These are phyloP conservation scores for Geranium brycei DNA, from an alignment of 345 rosid genomes.

Conservation along the genomic window DNA sequence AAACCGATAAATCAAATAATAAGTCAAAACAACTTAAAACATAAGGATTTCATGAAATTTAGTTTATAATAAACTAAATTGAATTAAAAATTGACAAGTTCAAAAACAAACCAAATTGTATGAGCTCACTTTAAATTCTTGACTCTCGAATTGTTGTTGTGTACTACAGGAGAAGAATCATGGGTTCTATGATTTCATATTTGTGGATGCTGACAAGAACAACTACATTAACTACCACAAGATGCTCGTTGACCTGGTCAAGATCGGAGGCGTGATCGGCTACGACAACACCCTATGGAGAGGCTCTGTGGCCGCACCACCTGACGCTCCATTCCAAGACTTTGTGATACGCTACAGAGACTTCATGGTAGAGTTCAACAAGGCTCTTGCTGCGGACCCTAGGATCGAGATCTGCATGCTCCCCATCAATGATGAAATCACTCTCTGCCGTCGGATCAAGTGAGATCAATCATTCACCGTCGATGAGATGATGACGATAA, in stretches of 20 bases:
- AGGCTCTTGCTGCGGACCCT: slow-evolving; percentile 24
- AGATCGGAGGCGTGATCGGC: slow-evolving; percentile 81
- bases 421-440: slow-evolving; percentile 49
- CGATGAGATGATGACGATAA: too few species aligned
- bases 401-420: slow-evolving; percentile 33
- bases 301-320: slow-evolving; percentile 41
- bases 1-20: too few species aligned
- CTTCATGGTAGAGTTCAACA: slow-evolving; percentile 24
- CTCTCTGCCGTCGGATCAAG: slow-evolving; percentile 24
- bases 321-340: slow-evolving; percentile 42
- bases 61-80: too few species aligned
- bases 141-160: neutral
- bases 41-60: too few species aligned
- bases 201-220: slow-evolving; percentile 98
- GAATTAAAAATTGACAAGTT: too few species aligned
- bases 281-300: slow-evolving; percentile 98
- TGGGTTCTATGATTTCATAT: slow-evolving; percentile 25
- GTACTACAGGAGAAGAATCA: slow-evolving; percentile 50
- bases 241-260: slow-evolving; percentile 67
- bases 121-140: too few species aligned
- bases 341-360: slow-evolving; percentile 3
- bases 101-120: too few species aligned
- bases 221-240: slow-evolving; percentile 86
- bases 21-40: too few species aligned
- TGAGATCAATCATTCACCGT: neutral